Conservation (phyloP, 1,284 basidiomycete genomes). For the Malassezia arunalokei region DNA sequence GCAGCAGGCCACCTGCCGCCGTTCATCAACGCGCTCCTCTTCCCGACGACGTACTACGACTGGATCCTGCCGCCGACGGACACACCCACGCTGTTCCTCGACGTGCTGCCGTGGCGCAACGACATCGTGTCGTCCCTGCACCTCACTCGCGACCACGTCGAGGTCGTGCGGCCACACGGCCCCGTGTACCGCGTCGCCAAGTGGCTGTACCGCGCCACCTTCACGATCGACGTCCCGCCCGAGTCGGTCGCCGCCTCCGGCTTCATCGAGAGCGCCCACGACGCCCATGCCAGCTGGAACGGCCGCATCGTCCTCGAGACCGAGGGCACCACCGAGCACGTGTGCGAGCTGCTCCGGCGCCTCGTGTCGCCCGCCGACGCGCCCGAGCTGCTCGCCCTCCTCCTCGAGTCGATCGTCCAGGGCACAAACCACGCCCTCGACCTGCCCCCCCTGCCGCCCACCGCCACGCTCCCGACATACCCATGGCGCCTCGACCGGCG, state of each 20-base stretch:
- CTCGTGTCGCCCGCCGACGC: constrained; percentile 17
- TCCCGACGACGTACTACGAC: constrained; percentile 47
- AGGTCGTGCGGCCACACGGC: constrained; percentile 42
- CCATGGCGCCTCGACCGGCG: constrained; percentile 34
- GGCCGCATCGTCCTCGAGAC: constrained; percentile 35
- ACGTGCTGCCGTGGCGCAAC: constrained; percentile 42
- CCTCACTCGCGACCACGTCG: constrained; percentile 46
- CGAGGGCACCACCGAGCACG: constrained; percentile 41
- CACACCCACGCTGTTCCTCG: constrained; percentile 35
- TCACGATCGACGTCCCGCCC: constrained; percentile 23
- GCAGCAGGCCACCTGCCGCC: constrained; percentile 46
- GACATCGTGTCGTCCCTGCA: constrained; percentile 42
- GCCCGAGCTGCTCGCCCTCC: background rate
- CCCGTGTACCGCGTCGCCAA: constrained; percentile 44
- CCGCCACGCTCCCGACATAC: background rate
- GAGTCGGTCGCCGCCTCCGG: constrained; percentile 19
- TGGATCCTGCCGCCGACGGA: constrained; percentile 39
- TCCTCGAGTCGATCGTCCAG: background rate
- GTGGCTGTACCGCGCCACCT: constrained; percentile 47
- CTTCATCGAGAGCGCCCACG: constrained; percentile 5
- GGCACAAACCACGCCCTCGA: background rate
- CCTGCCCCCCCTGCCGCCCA: background rate
- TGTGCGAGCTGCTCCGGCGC: constrained; percentile 28
- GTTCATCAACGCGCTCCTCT: constrained; percentile 46
- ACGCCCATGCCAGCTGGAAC: constrained; percentile 21